These are phyloP conservation scores for Boletellus ananiceps DNA, from an alignment of 768 basidiomycete species.

Conservation along the genomic window DNA sequence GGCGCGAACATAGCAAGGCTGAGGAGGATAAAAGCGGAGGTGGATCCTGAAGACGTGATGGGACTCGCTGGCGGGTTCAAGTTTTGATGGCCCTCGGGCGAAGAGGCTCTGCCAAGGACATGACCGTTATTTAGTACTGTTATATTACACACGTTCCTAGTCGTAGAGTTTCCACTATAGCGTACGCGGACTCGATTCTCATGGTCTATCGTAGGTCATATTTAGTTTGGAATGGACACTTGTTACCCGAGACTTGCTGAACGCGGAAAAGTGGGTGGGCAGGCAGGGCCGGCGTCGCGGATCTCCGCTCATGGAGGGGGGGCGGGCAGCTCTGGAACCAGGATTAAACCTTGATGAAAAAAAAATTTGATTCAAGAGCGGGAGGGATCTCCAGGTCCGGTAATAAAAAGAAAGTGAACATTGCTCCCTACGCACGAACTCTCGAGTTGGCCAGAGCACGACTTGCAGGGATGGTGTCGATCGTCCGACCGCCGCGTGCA, in stretches of 20 bases:
- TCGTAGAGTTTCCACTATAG: neutral
- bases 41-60: slow-evolving; percentile 62
- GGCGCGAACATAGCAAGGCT: slow-evolving; percentile 44
- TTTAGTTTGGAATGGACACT: neutral
- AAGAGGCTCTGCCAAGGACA: neutral
- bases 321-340: neutral
- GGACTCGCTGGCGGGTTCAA: slow-evolving; percentile 65
- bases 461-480: slow-evolving; percentile 11
- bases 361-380: neutral
- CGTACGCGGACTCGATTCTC: neutral
- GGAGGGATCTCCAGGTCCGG: slow-evolving; percentile 7
- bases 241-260: neutral
- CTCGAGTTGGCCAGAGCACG: slow-evolving; percentile 1
- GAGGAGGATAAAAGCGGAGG: slow-evolving; percentile 35
- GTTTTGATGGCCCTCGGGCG: slow-evolving; percentile 26
- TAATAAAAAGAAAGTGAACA: neutral
- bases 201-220: neutral
- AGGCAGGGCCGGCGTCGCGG: neutral
- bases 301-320: neutral
- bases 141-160: neutral
- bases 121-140: slow-evolving; percentile 2
- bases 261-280: neutral
- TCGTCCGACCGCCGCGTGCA: slow-evolving; percentile 10
- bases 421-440: slow-evolving; percentile 2
- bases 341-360: neutral